Evolutionary conservation across 2,329 filamentous ascomycete genomes (phyloP).

Genomic region (Nigrograna mackinnonii): DNA sequence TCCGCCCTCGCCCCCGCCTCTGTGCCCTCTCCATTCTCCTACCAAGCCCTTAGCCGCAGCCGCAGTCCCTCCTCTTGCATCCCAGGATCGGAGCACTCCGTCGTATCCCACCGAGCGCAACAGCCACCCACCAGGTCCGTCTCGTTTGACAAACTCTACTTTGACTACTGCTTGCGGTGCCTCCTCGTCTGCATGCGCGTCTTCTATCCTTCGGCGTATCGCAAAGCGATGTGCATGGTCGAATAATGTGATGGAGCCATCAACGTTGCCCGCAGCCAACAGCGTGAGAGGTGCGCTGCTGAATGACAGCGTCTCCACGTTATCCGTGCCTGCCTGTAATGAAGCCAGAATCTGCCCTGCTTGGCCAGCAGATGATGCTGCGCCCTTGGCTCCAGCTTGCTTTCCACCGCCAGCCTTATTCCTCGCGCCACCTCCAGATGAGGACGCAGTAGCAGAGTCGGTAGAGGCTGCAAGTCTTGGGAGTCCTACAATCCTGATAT

Average conservation of each 20-base stretch:
- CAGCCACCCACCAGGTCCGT: slow-evolving; percentile 59
- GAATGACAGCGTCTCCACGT: slow-evolving; percentile 77
- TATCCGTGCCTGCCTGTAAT: slow-evolving; percentile 76
- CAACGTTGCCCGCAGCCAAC: slow-evolving; percentile 66
- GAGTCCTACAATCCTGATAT: slow-evolving; percentile 82
- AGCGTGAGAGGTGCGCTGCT: slow-evolving; percentile 63
- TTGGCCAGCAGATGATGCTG: slow-evolving; percentile 49
- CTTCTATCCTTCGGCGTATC: slow-evolving; percentile 77
- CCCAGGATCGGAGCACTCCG: slow-evolving; percentile 88
- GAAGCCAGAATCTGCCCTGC: slow-evolving; percentile 78
- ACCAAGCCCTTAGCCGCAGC: slow-evolving; percentile 71
- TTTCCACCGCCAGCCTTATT: slow-evolving; percentile 52
- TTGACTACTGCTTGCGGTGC: slow-evolving; percentile 91
- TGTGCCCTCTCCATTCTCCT: slow-evolving; percentile 89
- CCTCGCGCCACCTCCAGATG: slow-evolving; percentile 48
- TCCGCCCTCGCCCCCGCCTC: slow-evolving; percentile 81
- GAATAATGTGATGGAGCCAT: slow-evolving; percentile 78
- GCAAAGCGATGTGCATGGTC: slow-evolving; percentile 86
- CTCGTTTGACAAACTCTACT: slow-evolving; percentile 76
- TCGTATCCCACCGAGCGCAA: slow-evolving; percentile 91
- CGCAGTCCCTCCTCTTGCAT: slow-evolving; percentile 70
- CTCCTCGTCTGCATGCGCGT: slow-evolving; percentile 72
- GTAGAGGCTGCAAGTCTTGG: slow-evolving; percentile 60
- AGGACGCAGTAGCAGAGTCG: slow-evolving; percentile 33
- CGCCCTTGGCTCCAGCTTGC: slow-evolving; percentile 45